Evolutionary conservation across 1,284 basidiomycete species (phyloP), one percentile per base, ranked within the genome.

Genomic region (Hypsizygus ulmarius): DNA sequence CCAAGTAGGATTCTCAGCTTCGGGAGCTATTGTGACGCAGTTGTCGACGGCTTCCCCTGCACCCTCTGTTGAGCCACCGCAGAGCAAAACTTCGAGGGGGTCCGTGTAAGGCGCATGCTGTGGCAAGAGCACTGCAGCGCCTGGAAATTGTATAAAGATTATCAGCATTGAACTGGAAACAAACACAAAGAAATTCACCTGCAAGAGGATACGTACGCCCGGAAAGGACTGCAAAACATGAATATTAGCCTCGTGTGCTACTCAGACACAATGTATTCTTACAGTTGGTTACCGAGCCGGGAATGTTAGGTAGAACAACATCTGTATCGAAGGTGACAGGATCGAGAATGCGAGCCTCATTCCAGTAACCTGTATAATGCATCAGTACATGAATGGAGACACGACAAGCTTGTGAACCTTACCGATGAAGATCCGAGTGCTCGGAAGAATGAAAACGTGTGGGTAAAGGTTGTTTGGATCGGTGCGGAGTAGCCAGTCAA

Each of bases 191-290:
- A 14, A 11, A 16, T 38, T 46, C 30, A 60, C 67, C 87, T 59
- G 86, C 81, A 59, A 87, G 72, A 1, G 90, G 90, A 57, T 92
- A 93, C 2, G 84, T 85, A 18, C 90, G 79, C 25, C 88, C 87
- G 12, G 70, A 84, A 15, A 77, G 65, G 63, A 87, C 74, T 77
- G 37, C 25, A 38, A 15, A 15, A 25, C 45, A 42, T 34, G 14
- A 28, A 39, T 27, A 51, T 36, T 25, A 19, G n/a, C 14, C 32
- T 41, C 19, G 21, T 25, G 12, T 40, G 10, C 11, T 7, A 12
- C n/a, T 42, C 35, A 27, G 34, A 19, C 2, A 11, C 11, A 11
- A 30, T 8, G 25, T 19, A 34, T 39, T 56, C 70, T 47, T 51
- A 75, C 73, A 83, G 52, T 87, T 81, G 53, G 82, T 86, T n/a